A percentile compares a stretch with the other conserved stretches of the same genome.
phyloP scores from a whole-genome alignment of 345 rosid genomes.

The Eucalyptus victrix region DNA sequence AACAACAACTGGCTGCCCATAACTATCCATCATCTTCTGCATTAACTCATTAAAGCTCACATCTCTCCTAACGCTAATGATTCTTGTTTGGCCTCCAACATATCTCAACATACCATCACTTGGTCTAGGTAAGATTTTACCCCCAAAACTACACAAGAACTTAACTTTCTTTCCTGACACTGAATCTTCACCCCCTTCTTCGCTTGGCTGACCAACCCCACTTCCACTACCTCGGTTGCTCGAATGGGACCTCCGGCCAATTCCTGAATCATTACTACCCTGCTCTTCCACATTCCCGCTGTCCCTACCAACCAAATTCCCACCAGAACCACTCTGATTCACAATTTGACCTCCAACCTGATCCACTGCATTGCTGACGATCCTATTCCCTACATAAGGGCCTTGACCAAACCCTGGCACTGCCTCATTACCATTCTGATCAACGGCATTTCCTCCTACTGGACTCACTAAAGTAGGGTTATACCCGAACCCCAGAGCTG shows the following conservation, averaged over 20 bases:
- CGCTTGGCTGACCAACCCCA: slow-evolving; percentile 27
- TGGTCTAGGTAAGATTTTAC: slow-evolving; percentile 73
- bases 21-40: slow-evolving; percentile 43
- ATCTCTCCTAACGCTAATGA: slow-evolving; percentile 44
- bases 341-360: slow-evolving; percentile 13
- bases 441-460: slow-evolving; percentile 33
- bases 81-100: slow-evolving; percentile 68
- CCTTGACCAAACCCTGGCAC: slow-evolving; percentile 9
- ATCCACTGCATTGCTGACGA: slow-evolving; percentile 36
- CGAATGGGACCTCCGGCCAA: neutral
- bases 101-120: slow-evolving; percentile 68
- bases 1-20: slow-evolving; percentile 41
- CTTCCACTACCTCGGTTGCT: slow-evolving; percentile 18
- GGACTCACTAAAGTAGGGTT: slow-evolving; percentile 5
- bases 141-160: slow-evolving; percentile 68
- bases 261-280: slow-evolving; percentile 3
- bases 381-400: slow-evolving; percentile 23
- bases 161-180: slow-evolving; percentile 47
- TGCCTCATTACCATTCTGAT: slow-evolving; percentile 22
- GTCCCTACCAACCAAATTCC: neutral
- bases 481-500: slow-evolving; percentile 13
- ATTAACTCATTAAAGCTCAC: slow-evolving; percentile 33
- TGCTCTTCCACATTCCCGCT: neutral
- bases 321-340: neutral
- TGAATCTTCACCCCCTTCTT: slow-evolving; percentile 50